Evolutionary conservation across 2,329 filamentous ascomycete genomes (phyloP).

Genomic region (Diplodia intermedia): DNA sequence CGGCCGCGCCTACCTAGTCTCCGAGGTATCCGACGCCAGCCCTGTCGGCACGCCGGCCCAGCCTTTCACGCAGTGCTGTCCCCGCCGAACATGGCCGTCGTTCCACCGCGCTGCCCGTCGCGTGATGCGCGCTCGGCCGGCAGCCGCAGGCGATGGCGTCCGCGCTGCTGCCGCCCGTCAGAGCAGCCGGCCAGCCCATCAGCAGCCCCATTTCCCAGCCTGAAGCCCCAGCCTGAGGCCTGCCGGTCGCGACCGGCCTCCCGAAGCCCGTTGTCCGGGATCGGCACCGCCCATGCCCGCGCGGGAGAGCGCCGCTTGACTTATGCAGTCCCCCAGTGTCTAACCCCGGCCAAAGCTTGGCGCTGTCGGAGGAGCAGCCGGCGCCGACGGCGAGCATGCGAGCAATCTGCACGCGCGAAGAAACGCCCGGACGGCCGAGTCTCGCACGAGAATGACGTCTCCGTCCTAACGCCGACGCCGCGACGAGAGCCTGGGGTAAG

Average conservation of each 20-base stretch:
- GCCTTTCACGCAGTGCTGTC: neutral
- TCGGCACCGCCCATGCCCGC: constrained; percentile 17
- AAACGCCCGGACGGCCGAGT: constrained; percentile 8
- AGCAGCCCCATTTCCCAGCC: no score
- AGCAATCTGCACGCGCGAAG: neutral
- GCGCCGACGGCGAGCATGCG: no score
- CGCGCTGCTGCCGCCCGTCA: neutral
- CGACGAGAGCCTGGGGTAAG: constrained; percentile 12
- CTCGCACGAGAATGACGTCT: constrained; percentile 14
- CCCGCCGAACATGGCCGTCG: constrained; percentile 8
- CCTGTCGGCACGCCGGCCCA: constrained; percentile 4
- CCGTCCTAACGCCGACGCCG: neutral
- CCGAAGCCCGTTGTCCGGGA: neutral
- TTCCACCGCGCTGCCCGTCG: constrained; percentile 1
- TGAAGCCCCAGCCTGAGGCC: no score
- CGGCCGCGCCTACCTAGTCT: constrained; percentile 1
- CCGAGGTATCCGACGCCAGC: constrained; percentile 28
- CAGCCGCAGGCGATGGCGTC: constrained; percentile 7
- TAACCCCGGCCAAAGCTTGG: constrained; percentile 18
- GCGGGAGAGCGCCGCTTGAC: constrained; percentile 24
- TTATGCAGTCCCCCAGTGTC: neutral
- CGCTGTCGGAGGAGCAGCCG: no score
- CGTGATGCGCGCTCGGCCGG: neutral
- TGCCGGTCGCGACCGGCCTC: neutral
- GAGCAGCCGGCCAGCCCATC: neutral